phyloP scores from a whole-genome alignment of 1,284 basidiomycete species.

The Pyrrhoderma lamaoense region DNA sequence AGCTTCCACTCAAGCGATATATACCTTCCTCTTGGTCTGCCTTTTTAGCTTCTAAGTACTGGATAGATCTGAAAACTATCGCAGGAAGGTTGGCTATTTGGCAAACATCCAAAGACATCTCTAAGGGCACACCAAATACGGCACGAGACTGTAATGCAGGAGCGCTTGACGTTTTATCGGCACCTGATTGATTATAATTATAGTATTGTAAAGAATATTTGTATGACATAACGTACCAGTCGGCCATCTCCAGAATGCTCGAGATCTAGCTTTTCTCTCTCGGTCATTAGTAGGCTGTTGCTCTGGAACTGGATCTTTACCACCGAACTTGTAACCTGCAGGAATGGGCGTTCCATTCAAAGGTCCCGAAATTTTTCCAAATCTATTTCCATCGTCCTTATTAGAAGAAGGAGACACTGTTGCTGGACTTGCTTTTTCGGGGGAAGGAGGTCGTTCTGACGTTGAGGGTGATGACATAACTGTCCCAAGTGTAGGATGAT shows the following conservation, averaged over 20 bases:
- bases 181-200: conserved; percentile 14
- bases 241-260: conserved; percentile 80
- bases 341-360: conserved; percentile 82
- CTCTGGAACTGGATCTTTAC: conserved; percentile 53
- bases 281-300: conserved; percentile 44
- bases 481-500: conserved; percentile 44
- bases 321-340: conserved; percentile 82
- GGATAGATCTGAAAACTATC: conserved; percentile 90
- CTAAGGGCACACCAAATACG: conserved; percentile 86
- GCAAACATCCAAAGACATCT: conserved; percentile 84
- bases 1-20: conserved; percentile 89
- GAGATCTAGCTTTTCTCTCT: conserved; percentile 83
- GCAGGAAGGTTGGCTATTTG: conserved; percentile 88
- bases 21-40: conserved; percentile 97
- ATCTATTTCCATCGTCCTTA: conserved; percentile 37
- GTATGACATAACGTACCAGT: conserved; percentile 19
- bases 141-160: conserved; percentile 49
- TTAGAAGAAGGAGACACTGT: conserved; percentile 37
- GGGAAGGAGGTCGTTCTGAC: conserved; percentile 26
- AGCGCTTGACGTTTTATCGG: conserved; percentile 36
- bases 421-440: conserved; percentile 41
- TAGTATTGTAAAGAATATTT: conserved; percentile 6
- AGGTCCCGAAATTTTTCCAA: conserved; percentile 85
- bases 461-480: conserved; percentile 37
- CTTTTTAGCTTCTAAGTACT: conserved; percentile 83